Base-by-base conservation (phyloP, 2,329 filamentous ascomycete genomes). In the Sphaerostilbella broomeana region DNA sequence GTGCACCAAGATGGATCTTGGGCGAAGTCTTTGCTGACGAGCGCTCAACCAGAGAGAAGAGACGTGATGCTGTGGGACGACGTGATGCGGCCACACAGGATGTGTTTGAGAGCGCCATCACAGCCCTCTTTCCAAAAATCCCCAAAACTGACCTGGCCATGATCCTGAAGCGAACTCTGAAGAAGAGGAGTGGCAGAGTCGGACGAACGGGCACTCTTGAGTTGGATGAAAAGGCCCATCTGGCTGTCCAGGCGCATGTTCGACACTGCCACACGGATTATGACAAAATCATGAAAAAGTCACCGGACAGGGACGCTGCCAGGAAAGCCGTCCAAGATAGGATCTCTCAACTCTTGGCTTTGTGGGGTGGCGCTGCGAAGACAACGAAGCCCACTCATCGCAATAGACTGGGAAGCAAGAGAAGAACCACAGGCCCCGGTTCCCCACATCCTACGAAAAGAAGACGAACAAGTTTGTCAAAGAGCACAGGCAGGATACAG, bases 231-330 rank as follows among this genome's bases (percentile, higher is more conserved):
- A 71, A 63, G 46, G 68, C 64, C 4, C 47, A 53, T 31, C 57
- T 73, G 17, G 72, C 68, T 2, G 68, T 74, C 10, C 53, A 62
- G 16, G 72, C 72, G 3, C 67, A 74, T 45, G 60, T 70, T 4
- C 59, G 72, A 6, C 72, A 75, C 47, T 46, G 40, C 3, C 61
- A 70, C 30, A 75, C 71, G 0, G 47, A 57, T 2, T 76, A 76
- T 41, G 68, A 75, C 11, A 29, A 36, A 24, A 45, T 69, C 28
- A 19, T 46, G n/a, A 35, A 26, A 12, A 19, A 17, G 17, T 21
- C 29, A 8, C 24, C 16, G 8, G 26, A 38, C 28, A 37, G 38
- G 8, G 30, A 35, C 12, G 34, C 32, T 18, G 45, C 48, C 7
- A 44, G 48, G 17, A 39, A 34, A 13, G 30, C 32, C 5, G 41